These are phyloP conservation scores for Albugo laibachii DNA, from an alignment of 352 stramenopile genomes.

Conservation along the genomic window DNA sequence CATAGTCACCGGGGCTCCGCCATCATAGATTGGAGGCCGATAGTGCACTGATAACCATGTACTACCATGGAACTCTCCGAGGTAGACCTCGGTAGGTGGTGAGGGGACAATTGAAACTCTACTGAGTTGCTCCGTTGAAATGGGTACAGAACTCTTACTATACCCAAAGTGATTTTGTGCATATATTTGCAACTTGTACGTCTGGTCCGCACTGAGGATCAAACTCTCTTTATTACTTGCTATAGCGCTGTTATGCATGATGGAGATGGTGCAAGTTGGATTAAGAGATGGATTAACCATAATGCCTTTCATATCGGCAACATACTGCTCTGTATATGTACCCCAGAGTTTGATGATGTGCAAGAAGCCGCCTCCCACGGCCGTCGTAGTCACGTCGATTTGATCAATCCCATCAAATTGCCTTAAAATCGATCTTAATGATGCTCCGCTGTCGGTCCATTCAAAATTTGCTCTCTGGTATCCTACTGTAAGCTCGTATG, in stretches of 20 bases:
- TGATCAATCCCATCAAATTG: constrained; percentile 24
- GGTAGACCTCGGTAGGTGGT: constrained; percentile 41
- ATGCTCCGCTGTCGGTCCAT: too few species aligned
- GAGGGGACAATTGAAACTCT: constrained; percentile 40
- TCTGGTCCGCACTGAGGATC: constrained; percentile 28
- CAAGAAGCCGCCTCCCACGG: constrained; percentile 31
- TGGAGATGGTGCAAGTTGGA: constrained; percentile 3
- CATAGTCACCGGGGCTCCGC: constrained; percentile 76
- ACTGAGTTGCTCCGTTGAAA: constrained; percentile 5
- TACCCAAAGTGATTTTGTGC: constrained; percentile 35
- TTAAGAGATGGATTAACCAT: too few species aligned
- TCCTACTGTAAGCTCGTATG: too few species aligned
- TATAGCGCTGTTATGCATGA: constrained; percentile 22
- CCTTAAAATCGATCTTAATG: too few species aligned
- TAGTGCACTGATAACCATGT: constrained; percentile 73
- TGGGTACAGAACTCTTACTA: constrained; percentile 16
- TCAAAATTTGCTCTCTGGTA: too few species aligned
- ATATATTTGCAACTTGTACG: constrained; percentile 36
- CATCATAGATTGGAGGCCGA: constrained; percentile 62
- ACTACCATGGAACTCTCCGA: constrained; percentile 57
- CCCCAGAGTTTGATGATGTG: constrained; percentile 81
- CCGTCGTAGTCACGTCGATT: constrained; percentile 21
- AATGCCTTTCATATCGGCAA: too few species aligned
- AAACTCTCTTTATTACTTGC: constrained; percentile 27
- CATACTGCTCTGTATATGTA: constrained; percentile 15